Evolutionary conservation across 768 basidiomycete genomes (phyloP), one percentile per base, ranked within the genome.

Genomic region (Suillus plorans): DNA sequence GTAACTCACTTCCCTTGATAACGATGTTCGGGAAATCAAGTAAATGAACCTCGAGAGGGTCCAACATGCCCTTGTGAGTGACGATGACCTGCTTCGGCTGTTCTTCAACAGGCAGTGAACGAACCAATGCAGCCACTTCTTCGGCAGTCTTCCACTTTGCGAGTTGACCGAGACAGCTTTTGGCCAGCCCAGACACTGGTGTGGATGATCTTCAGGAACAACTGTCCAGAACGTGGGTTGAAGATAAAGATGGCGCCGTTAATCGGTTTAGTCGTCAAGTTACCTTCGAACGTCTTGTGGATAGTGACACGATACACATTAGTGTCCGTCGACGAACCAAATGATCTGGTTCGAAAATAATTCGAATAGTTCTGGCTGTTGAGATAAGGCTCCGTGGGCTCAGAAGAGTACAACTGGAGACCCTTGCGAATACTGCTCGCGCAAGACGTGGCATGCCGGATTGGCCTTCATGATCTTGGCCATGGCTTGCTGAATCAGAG

Each of bases 101-200:
- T 79, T 99, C 97, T 82, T 99, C 97, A 50, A 99, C 97, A n/a
- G 97, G 97, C 16, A 99, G 80, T 36, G 97, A 99, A 63, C 97
- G 94, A 68, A 99, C 92, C 70, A 99, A 80, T 0, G 97, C 97
- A 42, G 97, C 97, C 12, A 99, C 97, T 89, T 99, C 97, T 88
- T 99, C 97, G 20, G 97, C 97, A 6, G 97, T 98, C 81, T 97
- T 97, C 96, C 97, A 99, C 80, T 99, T 99, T 44, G 97, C 97
- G 60, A 99, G 85, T 78, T 99, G 97, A 64, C 97, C 97, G 59
- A 99, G 88, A 90, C 97, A n/a, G 97, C 78, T 99, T 99, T 79
- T 99, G 97, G 73, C 97, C 97, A 63, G 97, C 97, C 97, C 97
- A 99, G n/a, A 99, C 97, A 72, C 96, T 98, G 3, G 97, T 99